Base-by-base conservation (phyloP, 2,329 filamentous ascomycete genomes). In the Trichoderma gracile region DNA sequence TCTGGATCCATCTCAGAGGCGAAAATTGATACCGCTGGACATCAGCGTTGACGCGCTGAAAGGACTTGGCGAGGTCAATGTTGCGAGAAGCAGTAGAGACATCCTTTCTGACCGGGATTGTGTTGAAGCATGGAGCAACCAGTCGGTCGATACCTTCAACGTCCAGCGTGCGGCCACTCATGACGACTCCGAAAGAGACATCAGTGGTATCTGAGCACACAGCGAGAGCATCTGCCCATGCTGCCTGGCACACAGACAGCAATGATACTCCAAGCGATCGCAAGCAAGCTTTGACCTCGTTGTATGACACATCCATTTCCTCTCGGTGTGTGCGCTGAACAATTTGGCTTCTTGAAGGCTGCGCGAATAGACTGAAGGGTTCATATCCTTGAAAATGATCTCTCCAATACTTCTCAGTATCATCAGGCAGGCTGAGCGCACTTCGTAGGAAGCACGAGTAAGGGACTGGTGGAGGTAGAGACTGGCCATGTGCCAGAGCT, bases 51-150 rank as follows among this genome's bases (percentile, higher is more conserved):
- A 86, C 73, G 0, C 76, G 75, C 58, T 93, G 89, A 2, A 92
- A 80, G 2, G 78, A 73, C 64, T 83, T 84, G 27, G 89, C 77
- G 12, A 93, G 73, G 5, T 87, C 82, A 0, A 80, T 70, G 64
- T 88, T 87, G 17, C 81, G 82, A 0, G 74, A 78, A 2, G 73
- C 73, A 3, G 73, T 72, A 1, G 80, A 76, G 10, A 90, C 66
- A 38, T 86, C 77, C 17, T 86, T 77, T 27, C 92, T 84, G 1
- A 93, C 73, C 0, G 93, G 92, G 14, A 97, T 77, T 0, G 93
- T 96, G 72, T 97, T 97, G 80, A 97, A 97, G 73, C 92, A 96
- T 0, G 93, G 93, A 0, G 91, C 92, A n/a, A 96, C 85, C 6
- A 97, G 83, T 4, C 82, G 80, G 43, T 93, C 87, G 12, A 94